These are phyloP conservation scores for Nelumbo lutea DNA, from an alignment of 164 flowering plant genomes.

Conservation along the genomic window DNA sequence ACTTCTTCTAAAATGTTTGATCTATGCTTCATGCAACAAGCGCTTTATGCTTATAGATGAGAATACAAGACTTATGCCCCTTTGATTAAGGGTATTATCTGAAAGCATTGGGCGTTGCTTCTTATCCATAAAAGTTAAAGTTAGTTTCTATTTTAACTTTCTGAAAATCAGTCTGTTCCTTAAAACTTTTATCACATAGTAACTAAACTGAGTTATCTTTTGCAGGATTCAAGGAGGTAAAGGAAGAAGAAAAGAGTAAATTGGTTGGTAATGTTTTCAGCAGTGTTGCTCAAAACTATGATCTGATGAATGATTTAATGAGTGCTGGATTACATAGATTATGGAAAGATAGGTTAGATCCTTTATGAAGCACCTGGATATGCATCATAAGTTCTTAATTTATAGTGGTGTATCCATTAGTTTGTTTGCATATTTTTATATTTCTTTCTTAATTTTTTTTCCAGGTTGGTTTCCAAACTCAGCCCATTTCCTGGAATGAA, in stretches of 20 bases:
- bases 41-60: too few species aligned
- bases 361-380: conserved; percentile 1
- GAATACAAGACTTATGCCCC: too few species aligned
- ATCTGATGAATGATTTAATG: conserved; percentile 98
- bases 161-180: too few species aligned
- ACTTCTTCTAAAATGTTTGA: too few species aligned
- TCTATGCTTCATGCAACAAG: too few species aligned
- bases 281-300: conserved; percentile 85
- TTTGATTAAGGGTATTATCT: too few species aligned
- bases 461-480: conserved; percentile 77
- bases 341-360: conserved; percentile 90
- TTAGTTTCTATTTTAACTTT: too few species aligned
- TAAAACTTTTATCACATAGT: background rate
- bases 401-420: background rate
- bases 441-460: conserved; percentile 4
- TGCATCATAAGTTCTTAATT: background rate
- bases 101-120: too few species aligned
- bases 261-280: conserved; percentile 86
- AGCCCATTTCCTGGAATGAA: conserved; percentile 95
- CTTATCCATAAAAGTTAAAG: too few species aligned
- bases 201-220: conserved; percentile 3
- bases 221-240: conserved; percentile 84
- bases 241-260: conserved; percentile 78
- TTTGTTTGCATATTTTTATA: background rate
- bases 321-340: conserved; percentile 87